Evolutionary conservation across 495 filamentous ascomycete species (phyloP), one percentile per base, ranked within the genome.

Genomic region (Tetracladium setigerum): DNA sequence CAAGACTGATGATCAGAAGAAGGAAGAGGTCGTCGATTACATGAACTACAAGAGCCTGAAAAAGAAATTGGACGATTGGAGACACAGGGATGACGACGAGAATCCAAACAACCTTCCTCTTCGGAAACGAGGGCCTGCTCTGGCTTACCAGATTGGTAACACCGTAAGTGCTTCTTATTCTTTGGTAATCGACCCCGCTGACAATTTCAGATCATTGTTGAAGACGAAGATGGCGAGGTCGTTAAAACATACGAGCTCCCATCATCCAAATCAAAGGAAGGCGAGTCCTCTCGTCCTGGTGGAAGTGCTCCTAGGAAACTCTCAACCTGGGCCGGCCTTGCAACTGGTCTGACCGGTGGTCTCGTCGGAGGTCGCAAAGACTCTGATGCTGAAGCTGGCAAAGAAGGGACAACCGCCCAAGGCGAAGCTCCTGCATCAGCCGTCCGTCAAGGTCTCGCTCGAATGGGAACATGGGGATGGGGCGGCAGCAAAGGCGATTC

Each of bases 171-270:
- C 4, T 7, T 13, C 14, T 49, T 41, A n/a, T 9, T 3, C 30
- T 35, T 30, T 14, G 12, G 16, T 18, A 17, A 24, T 18, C 7
- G 22, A 3, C 30, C 5, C 5, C 14, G 24, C 47, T 54, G 41
- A 57, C 48, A 30, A 61, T 32, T 44, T 14, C 59, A 81, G 62
- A 91, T 99, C 55, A 96, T 99, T 58, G 89, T 99, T 13, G 94
- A 99, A 65, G 90, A 99, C 56, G 89, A 91, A 62, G 86, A 95
- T 60, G 94, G 94, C 24, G 94, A 99, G 59, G 94, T 99, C 11
- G 78, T 99, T 62, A 94, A 95, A 72, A 95, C 92, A 49, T 97
- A 95, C 62, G 87, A 95, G 44, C 82, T 96, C 24, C 85, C 89
- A 10, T 56, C 72, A 4, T 58, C 63, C n/a, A 53, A 66, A 30